phyloP scores from a whole-genome alignment of 2,329 filamentous ascomycete species.

The Stagonosporopsis vannaccii region DNA sequence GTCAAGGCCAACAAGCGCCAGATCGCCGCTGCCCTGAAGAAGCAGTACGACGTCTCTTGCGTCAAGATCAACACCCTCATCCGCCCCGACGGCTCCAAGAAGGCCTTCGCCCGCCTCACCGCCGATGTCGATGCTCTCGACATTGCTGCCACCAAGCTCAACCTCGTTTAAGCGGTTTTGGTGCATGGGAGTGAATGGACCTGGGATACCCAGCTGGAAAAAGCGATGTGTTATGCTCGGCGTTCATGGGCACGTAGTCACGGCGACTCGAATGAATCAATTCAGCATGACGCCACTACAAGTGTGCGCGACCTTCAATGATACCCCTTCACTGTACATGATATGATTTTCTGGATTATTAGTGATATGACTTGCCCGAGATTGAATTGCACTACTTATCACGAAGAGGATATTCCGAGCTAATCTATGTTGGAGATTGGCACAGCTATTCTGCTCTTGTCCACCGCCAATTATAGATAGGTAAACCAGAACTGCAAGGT shows the following conservation, averaged over 20 bases:
- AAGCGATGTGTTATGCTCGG: conserved; percentile 48
- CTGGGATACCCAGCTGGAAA: conserved; percentile 45
- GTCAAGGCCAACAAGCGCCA: conserved; percentile 96
- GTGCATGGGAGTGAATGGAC: conserved; percentile 37
- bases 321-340: conserved; percentile 21
- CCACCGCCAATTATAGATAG: neutral
- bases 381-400: neutral
- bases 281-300: conserved; percentile 41
- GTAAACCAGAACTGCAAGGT: neutral
- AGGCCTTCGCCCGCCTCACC: conserved; percentile 96
- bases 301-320: conserved; percentile 22
- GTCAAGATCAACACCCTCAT: conserved; percentile 99
- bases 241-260: conserved; percentile 50
- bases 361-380: neutral
- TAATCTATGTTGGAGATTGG: no score
- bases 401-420: no score
- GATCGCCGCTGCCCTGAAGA: conserved; percentile 98
- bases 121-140: conserved; percentile 97
- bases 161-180: conserved; percentile 78
- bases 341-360: neutral
- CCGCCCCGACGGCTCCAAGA: conserved; percentile 97
- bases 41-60: conserved; percentile 97
- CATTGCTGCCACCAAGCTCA: conserved; percentile 98
- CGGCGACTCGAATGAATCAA: conserved; percentile 48
- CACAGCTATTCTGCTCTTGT: neutral